These are phyloP conservation scores for Ascobolus immersus DNA, from an alignment of 495 filamentous ascomycete genomes.

Conservation along the genomic window DNA sequence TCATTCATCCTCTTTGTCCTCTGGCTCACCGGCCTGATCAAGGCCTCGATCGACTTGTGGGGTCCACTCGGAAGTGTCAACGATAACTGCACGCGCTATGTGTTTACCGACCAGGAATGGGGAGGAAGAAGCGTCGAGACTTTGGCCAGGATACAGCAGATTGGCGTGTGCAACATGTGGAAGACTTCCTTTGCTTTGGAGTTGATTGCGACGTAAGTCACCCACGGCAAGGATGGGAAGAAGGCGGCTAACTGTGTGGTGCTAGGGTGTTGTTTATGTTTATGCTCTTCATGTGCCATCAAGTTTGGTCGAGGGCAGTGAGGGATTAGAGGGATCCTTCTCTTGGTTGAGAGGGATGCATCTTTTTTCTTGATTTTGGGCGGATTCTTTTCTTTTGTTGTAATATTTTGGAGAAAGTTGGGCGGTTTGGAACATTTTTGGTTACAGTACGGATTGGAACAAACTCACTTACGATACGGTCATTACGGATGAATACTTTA, in stretches of 20 bases:
- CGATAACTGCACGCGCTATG: constrained; percentile 52
- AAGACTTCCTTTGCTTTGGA: constrained; percentile 32
- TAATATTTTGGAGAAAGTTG: too few species aligned
- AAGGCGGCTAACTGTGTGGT: constrained; percentile 43
- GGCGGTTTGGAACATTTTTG: too few species aligned
- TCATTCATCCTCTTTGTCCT: constrained; percentile 86
- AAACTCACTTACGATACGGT: too few species aligned
- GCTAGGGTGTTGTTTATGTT: constrained; percentile 72
- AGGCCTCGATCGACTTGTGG: constrained; percentile 72
- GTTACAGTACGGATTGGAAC: too few species aligned
- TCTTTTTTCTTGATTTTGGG: too few species aligned
- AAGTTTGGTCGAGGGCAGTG: constrained; percentile 28
- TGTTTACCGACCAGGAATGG: constrained; percentile 27
- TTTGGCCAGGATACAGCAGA: constrained; percentile 67
- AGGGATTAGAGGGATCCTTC: constrained; percentile 7
- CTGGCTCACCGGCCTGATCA: constrained; percentile 77
- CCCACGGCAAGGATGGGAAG: constrained; percentile 30
- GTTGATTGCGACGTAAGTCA: constrained; percentile 13
- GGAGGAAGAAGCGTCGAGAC: constrained; percentile 41
- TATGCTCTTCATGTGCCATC: constrained; percentile 82
- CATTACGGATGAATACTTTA: too few species aligned
- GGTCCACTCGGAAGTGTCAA: constrained; percentile 48
- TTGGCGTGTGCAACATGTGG: constrained; percentile 55
- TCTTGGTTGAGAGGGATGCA: too few species aligned
- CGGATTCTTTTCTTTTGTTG: too few species aligned